Evolutionary conservation across 2,329 filamentous ascomycete genomes (phyloP).

Genomic region (Harringtonia lauricola): DNA sequence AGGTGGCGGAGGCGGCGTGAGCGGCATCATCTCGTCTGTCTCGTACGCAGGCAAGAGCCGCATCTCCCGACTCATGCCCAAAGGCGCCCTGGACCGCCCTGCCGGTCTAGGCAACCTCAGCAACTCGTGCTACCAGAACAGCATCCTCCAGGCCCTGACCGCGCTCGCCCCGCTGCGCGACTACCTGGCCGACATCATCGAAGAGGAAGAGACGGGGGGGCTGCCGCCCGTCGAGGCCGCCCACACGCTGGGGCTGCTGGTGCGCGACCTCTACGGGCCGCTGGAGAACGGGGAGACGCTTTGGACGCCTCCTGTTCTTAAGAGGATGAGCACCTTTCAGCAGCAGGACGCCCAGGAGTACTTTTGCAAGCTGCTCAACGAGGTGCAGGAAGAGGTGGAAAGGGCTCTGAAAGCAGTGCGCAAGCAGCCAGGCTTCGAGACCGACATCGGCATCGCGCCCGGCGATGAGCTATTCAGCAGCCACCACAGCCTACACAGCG

Average conservation of each 20-base stretch:
- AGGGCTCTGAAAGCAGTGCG: slow-evolving; percentile 29
- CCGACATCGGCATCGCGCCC: slow-evolving; percentile 14
- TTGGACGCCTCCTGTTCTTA: slow-evolving; percentile 72
- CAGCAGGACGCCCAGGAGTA: slow-evolving; percentile 98
- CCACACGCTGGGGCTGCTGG: slow-evolving; percentile 49
- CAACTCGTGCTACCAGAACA: slow-evolving; percentile 98
- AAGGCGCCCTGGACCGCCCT: slow-evolving; percentile 32
- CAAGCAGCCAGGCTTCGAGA: slow-evolving; percentile 28
- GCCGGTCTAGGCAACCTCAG: slow-evolving; percentile 79
- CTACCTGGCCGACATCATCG: slow-evolving; percentile 46
- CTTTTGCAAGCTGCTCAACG: slow-evolving; percentile 78
- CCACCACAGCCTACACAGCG: slow-evolving; percentile 29
- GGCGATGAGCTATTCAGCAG: slow-evolving; percentile 16
- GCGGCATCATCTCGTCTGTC: slow-evolving; percentile 42
- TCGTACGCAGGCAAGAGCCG: slow-evolving; percentile 44
- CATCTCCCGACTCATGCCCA: slow-evolving; percentile 16
- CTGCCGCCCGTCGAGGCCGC: slow-evolving; percentile 24
- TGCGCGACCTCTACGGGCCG: slow-evolving; percentile 58
- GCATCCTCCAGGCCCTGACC: slow-evolving; percentile 75
- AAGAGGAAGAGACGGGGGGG: slow-evolving; percentile 18
- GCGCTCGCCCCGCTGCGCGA: slow-evolving; percentile 58
- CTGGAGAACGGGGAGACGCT: slow-evolving; percentile 64
- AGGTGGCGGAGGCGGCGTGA: slow-evolving; percentile 12
- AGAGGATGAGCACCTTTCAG: slow-evolving; percentile 89
- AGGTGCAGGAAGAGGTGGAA: slow-evolving; percentile 67